Evolutionary conservation across 2,329 filamentous ascomycete genomes (phyloP).

Genomic region (Fusarium luffae): DNA sequence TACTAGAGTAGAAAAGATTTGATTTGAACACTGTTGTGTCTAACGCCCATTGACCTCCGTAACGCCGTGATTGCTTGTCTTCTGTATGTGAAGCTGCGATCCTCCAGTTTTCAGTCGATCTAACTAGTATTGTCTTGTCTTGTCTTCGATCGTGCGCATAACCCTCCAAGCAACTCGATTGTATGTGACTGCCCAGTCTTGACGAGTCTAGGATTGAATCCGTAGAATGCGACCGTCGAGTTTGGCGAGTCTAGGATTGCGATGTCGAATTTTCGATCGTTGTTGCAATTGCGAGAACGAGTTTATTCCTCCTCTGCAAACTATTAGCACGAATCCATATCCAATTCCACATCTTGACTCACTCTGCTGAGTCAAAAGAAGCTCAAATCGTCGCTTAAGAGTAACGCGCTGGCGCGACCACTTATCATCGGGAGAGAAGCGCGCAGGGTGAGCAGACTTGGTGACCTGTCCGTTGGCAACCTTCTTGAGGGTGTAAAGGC

Average conservation of each 20-base stretch:
- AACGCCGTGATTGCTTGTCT: conserved; percentile 18
- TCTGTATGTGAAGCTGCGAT: background rate
- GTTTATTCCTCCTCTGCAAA: conserved; percentile 40
- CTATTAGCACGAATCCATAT: too few relatives aligned
- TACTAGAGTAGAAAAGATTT: conserved; percentile 11
- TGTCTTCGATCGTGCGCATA: too few relatives aligned
- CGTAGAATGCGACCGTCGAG: background rate
- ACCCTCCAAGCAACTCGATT: too few relatives aligned
- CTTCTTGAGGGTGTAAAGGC: conserved; percentile 96
- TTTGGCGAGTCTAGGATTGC: too few relatives aligned
- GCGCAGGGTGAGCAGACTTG: conserved; percentile 94
- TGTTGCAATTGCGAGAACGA: background rate
- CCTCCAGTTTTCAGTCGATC: background rate
- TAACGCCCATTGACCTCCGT: conserved; percentile 37
- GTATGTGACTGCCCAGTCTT: too few relatives aligned
- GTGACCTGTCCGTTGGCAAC: conserved; percentile 84
- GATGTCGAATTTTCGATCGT: background rate
- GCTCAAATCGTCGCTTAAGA: conserved; percentile 90
- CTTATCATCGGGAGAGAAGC: conserved; percentile 98
- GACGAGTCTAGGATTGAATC: background rate
- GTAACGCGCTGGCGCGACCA: conserved; percentile 97
- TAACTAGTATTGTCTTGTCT: background rate
- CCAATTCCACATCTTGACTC: conserved; percentile 30
- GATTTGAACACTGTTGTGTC: conserved; percentile 33
- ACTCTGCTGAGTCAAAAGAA: conserved; percentile 85